These are phyloP conservation scores for Kernera saxatilis DNA, from an alignment of 345 rosid species.

Conservation along the genomic window DNA sequence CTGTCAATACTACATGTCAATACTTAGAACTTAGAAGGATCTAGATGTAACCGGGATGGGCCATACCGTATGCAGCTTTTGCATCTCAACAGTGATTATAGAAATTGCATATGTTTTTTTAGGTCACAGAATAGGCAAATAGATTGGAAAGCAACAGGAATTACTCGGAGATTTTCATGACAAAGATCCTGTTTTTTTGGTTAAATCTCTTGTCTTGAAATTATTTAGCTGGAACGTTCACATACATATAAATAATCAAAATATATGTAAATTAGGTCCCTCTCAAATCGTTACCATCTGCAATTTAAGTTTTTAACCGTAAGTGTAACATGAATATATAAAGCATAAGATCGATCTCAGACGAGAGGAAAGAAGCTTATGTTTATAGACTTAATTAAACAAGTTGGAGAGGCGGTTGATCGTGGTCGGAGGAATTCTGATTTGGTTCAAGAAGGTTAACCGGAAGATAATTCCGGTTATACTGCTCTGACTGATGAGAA, in stretches of 20 bases:
- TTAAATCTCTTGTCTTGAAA: neutral
- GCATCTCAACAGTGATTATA: neutral
- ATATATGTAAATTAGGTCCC: constrained; percentile 15
- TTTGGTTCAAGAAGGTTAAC: constrained; percentile 58
- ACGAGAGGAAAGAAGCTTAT: constrained; percentile 23
- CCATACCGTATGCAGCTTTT: neutral
- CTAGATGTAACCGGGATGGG: neutral
- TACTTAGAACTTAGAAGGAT: constrained; percentile 15
- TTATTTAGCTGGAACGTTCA: neutral
- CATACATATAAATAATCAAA: neutral
- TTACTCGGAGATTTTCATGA: neutral
- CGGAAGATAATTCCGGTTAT: constrained; percentile 53
- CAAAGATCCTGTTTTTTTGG: neutral
- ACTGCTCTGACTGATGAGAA: constrained; percentile 41
- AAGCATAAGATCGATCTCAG: constrained; percentile 14
- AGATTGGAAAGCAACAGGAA: neutral
- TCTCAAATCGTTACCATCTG: constrained; percentile 12
- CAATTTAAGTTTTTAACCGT: neutral
- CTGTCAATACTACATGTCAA: too few species aligned
- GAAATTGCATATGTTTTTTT: neutral
- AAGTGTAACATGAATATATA: neutral
- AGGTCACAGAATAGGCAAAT: neutral
- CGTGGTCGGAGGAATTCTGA: constrained; percentile 42
- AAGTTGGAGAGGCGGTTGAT: constrained; percentile 67
- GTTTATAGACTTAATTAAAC: constrained; percentile 34